Conservation (phyloP, 2,329 filamentous ascomycete species). For the Trichoderma citrinoviride region DNA sequence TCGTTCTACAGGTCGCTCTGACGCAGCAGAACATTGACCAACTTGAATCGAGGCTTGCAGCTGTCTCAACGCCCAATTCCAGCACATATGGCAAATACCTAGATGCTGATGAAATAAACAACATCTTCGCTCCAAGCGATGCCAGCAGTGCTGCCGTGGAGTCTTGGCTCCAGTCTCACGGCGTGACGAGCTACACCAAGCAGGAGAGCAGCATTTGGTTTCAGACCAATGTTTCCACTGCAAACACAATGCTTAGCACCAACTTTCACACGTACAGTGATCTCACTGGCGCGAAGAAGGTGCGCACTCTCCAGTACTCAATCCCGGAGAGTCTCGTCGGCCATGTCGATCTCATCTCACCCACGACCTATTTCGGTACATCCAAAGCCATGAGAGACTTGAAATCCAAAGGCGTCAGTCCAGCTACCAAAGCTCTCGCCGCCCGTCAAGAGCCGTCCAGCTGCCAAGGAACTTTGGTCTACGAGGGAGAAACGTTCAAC, state of each 20-base stretch:
- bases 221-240: neutral
- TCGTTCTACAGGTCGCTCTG: conserved; percentile 10
- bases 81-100: conserved; percentile 11
- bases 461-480: conserved; percentile 4
- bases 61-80: conserved; percentile 7
- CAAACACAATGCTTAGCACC: conserved; percentile 10
- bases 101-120: neutral
- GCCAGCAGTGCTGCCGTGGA: neutral
- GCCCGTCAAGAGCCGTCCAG: neutral
- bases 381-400: neutral
- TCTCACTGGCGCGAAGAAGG: neutral
- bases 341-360: conserved; percentile 24
- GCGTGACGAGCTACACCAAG: neutral
- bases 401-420: neutral
- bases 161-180: conserved; percentile 13
- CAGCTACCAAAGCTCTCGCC: neutral
- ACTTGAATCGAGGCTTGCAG: conserved; percentile 11
- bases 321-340: conserved; percentile 22
- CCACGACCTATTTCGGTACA: conserved; percentile 23
- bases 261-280: conserved; percentile 7
- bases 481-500: neutral
- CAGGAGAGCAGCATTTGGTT: conserved; percentile 6
- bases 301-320: conserved; percentile 24
- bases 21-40: conserved; percentile 14
- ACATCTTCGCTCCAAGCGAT: conserved; percentile 2